phyloP scores from a whole-genome alignment of 2,329 filamentous ascomycete genomes.

The Fusarium sp. region DNA sequence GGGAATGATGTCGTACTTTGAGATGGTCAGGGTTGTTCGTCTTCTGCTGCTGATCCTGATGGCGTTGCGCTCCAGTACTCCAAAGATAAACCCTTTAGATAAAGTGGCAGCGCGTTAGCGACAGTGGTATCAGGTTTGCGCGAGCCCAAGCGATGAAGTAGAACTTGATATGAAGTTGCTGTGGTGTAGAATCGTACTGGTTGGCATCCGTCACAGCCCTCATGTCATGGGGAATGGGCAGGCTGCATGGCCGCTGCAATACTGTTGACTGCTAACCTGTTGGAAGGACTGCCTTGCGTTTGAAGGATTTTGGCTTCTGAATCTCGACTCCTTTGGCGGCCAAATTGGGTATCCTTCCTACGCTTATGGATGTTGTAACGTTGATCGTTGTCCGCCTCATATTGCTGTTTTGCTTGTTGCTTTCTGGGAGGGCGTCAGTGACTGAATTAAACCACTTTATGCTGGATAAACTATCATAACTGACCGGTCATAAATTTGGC shows the following conservation, averaged over 20 bases:
- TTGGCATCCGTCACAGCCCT: not conserved
- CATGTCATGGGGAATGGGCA: not conserved
- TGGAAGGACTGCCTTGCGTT: rapidly evolving
- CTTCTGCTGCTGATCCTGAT: not conserved
- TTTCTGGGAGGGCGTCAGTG: not conserved
- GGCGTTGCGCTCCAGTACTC: not conserved
- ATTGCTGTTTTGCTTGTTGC: rapidly evolving
- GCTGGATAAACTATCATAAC: rapidly evolving
- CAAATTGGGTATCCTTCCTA: not conserved
- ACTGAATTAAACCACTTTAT: rapidly evolving
- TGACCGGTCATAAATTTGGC: not conserved
- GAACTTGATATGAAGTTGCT: too few species aligned
- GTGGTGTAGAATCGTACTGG: not conserved
- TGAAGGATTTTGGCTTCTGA: not conserved
- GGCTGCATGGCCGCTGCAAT: not conserved
- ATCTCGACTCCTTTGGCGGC: rapidly evolving
- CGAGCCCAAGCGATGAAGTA: not conserved
- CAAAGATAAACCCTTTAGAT: not conserved
- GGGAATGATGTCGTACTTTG: too few species aligned
- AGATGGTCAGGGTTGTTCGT: not conserved
- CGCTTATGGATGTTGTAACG: not conserved
- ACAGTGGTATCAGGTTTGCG: not conserved
- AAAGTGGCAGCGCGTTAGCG: not conserved
- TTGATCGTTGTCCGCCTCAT: not conserved
- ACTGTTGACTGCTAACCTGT: too few species aligned